These are phyloP conservation scores for Paraphaeosphaeria minitans DNA, from an alignment of 2,329 filamentous ascomycete genomes.

Conservation along the genomic window DNA sequence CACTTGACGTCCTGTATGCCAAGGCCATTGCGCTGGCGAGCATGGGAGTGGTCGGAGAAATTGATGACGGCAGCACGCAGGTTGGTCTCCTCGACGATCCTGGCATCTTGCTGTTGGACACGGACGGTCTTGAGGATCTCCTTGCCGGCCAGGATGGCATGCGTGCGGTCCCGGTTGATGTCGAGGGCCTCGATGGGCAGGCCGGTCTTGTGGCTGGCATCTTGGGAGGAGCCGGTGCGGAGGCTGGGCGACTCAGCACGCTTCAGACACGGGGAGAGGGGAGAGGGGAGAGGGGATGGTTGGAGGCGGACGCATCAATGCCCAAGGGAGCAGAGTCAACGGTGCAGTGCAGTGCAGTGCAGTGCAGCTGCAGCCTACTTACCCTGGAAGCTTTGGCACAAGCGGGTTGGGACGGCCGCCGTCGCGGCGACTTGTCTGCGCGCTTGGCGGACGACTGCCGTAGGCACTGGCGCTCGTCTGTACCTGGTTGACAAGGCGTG, in stretches of 20 bases:
- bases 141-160: constrained; percentile 68
- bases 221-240: constrained; percentile 57
- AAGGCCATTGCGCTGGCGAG: constrained; percentile 62
- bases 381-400: constrained; percentile 44
- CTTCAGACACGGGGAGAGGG: background rate
- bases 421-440: constrained; percentile 51
- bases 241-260: constrained; percentile 33
- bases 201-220: constrained; percentile 67
- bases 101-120: constrained; percentile 55
- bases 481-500: constrained; percentile 61
- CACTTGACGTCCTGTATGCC: constrained; percentile 70
- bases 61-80: constrained; percentile 65
- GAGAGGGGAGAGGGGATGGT: background rate
- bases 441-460: constrained; percentile 59
- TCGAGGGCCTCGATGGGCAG: constrained; percentile 67
- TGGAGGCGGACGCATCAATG: constrained; percentile 11
- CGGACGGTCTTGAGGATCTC: constrained; percentile 70
- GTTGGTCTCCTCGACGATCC: constrained; percentile 67
- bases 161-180: constrained; percentile 66
- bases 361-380: constrained; percentile 21
- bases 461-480: constrained; percentile 51
- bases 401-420: constrained; percentile 44
- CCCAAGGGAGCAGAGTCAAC: background rate
- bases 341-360: no score
- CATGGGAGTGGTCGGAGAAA: constrained; percentile 57